These are phyloP conservation scores for Zoysia japonica DNA, from an alignment of 176 grass and related monocot genomes.

Conservation along the genomic window DNA sequence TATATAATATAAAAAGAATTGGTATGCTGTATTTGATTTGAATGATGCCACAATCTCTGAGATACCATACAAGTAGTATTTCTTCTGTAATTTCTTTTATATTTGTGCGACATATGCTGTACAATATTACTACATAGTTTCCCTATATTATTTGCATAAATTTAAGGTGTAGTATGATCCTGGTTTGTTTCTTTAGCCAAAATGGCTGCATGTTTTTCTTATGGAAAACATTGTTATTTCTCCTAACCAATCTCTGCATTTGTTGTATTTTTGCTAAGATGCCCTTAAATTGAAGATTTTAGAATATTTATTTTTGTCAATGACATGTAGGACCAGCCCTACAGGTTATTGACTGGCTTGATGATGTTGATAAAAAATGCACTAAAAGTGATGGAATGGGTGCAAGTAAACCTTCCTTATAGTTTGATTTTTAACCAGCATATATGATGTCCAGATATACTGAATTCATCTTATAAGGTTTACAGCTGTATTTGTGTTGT, in stretches of 20 bases:
- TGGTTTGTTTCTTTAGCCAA: slow-evolving; percentile 17
- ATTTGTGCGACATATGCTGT: no score
- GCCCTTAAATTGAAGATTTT: slow-evolving; percentile 13
- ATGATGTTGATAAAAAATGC: neutral
- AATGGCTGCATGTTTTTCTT: slow-evolving; percentile 7
- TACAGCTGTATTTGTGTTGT: neutral
- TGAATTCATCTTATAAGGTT: slow-evolving; percentile 31
- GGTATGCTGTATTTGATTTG: neutral
- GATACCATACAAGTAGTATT: neutral
- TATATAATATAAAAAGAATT: slow-evolving; percentile 11
- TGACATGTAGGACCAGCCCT: no score
- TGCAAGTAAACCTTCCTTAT: neutral
- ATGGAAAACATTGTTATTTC: neutral
- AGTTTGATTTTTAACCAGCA: slow-evolving; percentile 12
- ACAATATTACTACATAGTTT: no score
- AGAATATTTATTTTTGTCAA: neutral
- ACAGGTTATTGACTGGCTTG: neutral
- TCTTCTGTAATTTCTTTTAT: neutral
- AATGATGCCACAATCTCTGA: neutral
- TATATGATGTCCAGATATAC: slow-evolving; percentile 1
- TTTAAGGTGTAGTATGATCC: slow-evolving; percentile 1
- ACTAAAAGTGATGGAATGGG: neutral
- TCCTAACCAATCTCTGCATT: neutral
- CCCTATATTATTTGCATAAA: neutral
- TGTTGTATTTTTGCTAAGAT: slow-evolving; percentile 9